Conservation (phyloP, 2,329 filamentous ascomycete species). For the Fusarium illudens region DNA sequence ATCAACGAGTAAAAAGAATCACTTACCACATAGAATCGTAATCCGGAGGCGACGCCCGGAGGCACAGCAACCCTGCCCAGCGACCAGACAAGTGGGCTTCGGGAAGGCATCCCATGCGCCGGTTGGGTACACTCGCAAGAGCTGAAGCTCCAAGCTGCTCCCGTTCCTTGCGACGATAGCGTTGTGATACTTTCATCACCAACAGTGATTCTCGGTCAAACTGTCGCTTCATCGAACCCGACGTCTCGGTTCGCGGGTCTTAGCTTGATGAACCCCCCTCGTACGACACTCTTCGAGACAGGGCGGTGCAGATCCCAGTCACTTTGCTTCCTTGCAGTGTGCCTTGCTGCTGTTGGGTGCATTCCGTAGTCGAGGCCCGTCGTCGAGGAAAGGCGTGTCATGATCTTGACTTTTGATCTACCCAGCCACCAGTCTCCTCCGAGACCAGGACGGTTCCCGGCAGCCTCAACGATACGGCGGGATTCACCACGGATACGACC, state of each 20-base stretch:
- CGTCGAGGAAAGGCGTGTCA: background rate
- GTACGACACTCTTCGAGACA: background rate
- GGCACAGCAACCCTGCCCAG: background rate
- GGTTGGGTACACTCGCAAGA: background rate
- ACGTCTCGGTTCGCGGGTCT: background rate
- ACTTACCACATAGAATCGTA: conserved; percentile 10
- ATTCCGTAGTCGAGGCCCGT: background rate
- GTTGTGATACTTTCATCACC: background rate
- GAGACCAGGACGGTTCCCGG: background rate
- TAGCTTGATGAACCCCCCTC: background rate
- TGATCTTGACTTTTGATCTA: background rate
- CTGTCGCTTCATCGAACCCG: background rate
- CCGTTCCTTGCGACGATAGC: background rate
- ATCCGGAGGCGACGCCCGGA: conserved; percentile 3
- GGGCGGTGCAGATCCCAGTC: background rate
- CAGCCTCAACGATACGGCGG: background rate
- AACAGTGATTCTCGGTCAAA: background rate
- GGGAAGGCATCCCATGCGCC: background rate
- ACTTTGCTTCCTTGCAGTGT: background rate
- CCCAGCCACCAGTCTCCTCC: background rate
- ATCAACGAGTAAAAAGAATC: background rate
- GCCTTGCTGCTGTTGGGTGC: background rate
- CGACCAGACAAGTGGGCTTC: background rate
- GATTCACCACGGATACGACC: background rate
- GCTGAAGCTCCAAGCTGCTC: background rate